Evolutionary conservation across 306 rosid species (phyloP).

Genomic region (Castanea mollissima): DNA sequence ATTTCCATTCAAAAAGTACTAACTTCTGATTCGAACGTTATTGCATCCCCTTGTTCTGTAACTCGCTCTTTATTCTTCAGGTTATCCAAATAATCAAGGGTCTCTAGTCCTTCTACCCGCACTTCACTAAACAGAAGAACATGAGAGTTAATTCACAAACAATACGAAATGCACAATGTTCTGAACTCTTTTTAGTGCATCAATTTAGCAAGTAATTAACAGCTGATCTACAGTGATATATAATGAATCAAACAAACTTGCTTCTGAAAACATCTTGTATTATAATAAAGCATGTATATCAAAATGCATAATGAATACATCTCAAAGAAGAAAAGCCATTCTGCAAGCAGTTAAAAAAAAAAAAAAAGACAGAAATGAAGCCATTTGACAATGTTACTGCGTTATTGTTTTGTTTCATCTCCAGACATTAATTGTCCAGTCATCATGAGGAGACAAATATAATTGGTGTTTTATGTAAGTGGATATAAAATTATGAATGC

Average conservation of each 20-base stretch:
- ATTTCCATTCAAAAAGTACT: constrained; percentile 12
- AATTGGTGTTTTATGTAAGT: neutral
- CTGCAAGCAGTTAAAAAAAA: neutral
- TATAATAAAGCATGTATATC: neutral
- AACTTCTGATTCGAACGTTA: constrained; percentile 73
- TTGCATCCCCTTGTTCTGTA: constrained; percentile 84
- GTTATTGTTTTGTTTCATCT: neutral
- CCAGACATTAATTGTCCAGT: neutral
- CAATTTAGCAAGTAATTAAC: neutral
- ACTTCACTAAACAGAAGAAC: constrained; percentile 56
- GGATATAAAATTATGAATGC: neutral
- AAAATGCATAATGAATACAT: no score
- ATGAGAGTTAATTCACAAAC: constrained; percentile 21
- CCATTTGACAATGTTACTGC: neutral
- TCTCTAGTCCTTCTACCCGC: constrained; percentile 82
- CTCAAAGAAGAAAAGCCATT: neutral
- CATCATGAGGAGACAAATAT: neutral
- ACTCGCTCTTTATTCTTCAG: constrained; percentile 57
- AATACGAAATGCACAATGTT: neutral
- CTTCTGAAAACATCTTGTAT: neutral
- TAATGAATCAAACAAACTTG: neutral
- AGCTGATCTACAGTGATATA: neutral
- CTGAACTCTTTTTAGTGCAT: neutral
- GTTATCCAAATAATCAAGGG: constrained; percentile 79
- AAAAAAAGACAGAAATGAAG: neutral